Base-by-base conservation (phyloP, 2,329 filamentous ascomycete genomes). In the Aspergillus tamarii region DNA sequence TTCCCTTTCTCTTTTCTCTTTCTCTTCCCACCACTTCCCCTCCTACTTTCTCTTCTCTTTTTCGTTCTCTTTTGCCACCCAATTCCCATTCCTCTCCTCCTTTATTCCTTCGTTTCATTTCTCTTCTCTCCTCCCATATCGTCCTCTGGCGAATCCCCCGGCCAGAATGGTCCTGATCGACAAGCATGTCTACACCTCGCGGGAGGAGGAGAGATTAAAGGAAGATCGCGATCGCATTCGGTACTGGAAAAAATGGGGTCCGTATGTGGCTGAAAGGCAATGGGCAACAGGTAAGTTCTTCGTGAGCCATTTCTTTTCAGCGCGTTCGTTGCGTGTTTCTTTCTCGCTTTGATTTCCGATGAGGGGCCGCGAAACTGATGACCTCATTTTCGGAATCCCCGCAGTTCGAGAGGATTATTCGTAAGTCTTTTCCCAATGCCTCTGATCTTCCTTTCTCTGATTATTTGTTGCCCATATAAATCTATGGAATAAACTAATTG, bases 221-320 rank as follows among this genome's bases (percentile, higher is more conserved):
- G 88, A 97, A 75, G 94, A 98, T 80, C 88, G 89, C 64, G 88
- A 94, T 68, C 89, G 90, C 67, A 87, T 82, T 69, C 94, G 92
- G 78, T 98, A 98, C 83, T 98, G 94, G 94, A 98, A 98, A 87
- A 93, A 91, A 88, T 97, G 94, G 93, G 94, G 94, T 61, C 90
- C 94, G 28, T 98, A 97, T 75, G 90, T 96, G 72, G 89, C 94
- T 61, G 94, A 98, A 83, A 86, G 94, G 75, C 94, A 97, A 83
- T 97, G 94, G 94, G 93, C 94, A 63, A 97, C 93, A 70, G 93
- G 92, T 91, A 82, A 76, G 87, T 74, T 48, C 52, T 23, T 30
- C 57, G 32, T 32, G 28, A 7, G 14, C 34, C 1, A 7, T 36
- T 36, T 36, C 34, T 34, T 11, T 4, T 4, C 14, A 5, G 34